phyloP scores from a whole-genome alignment of 345 rosid genomes.

The Populus nigra region DNA sequence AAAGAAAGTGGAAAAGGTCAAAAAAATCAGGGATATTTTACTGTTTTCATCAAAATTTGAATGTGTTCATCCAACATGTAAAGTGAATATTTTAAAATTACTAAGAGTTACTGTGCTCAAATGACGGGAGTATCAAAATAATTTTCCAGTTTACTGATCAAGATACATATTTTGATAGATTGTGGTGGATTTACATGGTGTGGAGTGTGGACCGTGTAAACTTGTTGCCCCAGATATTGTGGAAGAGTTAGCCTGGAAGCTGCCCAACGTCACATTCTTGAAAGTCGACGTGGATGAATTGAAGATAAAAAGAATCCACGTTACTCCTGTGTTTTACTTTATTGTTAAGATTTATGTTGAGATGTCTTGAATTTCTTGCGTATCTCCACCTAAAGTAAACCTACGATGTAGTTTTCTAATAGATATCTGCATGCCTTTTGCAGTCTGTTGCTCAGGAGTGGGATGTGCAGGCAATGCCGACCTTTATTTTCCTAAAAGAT shows the following conservation, averaged over 20 bases:
- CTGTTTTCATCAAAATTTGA: no score
- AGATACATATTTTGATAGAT: slow-evolving; percentile 8
- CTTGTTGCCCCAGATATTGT: slow-evolving; percentile 11
- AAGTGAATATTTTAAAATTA: no score
- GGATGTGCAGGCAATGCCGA: not conserved
- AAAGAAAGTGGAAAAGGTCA: no score
- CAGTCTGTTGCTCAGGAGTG: slow-evolving; percentile 4
- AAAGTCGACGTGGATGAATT: slow-evolving; percentile 34
- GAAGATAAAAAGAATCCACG: slow-evolving; percentile 1
- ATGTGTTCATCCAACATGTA: no score
- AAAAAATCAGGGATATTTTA: no score
- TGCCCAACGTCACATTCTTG: slow-evolving; percentile 20
- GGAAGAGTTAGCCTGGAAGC: slow-evolving; percentile 23
- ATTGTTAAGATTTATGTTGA: not conserved
- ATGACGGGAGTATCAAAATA: no score
- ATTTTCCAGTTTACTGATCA: not conserved
- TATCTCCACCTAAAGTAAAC: not conserved
- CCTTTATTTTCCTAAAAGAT: not conserved
- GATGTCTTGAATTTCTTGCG: not conserved
- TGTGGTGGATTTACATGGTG: slow-evolving; percentile 34
- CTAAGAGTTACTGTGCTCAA: no score
- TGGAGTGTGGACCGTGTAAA: slow-evolving; percentile 28
- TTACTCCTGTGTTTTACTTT: not conserved
- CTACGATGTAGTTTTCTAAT: no score
- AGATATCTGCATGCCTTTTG: not conserved